phyloP scores from a whole-genome alignment of 768 basidiomycete species.

The Melanogaster broomeanus region DNA sequence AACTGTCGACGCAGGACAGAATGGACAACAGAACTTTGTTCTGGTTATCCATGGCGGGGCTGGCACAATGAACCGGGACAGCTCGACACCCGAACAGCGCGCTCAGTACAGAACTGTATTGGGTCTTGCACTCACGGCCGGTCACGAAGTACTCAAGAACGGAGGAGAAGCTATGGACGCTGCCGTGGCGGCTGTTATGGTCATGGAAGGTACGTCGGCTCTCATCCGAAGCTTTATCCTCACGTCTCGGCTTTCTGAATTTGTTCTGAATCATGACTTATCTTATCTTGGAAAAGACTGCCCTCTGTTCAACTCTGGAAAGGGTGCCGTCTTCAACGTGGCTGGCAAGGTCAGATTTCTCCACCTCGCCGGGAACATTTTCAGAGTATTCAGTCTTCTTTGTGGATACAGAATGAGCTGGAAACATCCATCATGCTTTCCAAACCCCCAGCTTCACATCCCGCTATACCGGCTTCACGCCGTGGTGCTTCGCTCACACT shows the following conservation, averaged over 20 bases:
- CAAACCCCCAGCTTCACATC: conserved; percentile 67
- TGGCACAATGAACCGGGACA: conserved; percentile 61
- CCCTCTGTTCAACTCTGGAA: conserved; percentile 77
- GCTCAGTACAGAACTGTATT: conserved; percentile 59
- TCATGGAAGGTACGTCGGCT: conserved; percentile 61
- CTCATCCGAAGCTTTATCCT: background rate
- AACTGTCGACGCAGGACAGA: conserved; percentile 5
- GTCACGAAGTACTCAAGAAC: conserved; percentile 58
- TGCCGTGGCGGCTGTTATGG: conserved; percentile 68
- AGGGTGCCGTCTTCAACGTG: conserved; percentile 81
- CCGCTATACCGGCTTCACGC: conserved; percentile 56
- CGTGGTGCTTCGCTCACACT: conserved; percentile 68
- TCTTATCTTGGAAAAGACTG: conserved; percentile 47
- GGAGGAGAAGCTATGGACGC: conserved; percentile 88
- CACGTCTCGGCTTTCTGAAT: background rate
- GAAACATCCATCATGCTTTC: conserved; percentile 84
- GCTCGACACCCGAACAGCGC: conserved; percentile 61
- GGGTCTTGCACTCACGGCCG: conserved; percentile 55
- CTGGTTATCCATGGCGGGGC: conserved; percentile 84
- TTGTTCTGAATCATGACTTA: background rate
- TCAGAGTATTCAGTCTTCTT: background rate
- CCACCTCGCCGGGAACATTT: background rate
- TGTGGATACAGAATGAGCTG: conserved; percentile 64
- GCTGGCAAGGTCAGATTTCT: conserved; percentile 64
- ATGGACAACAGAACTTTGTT: too few species aligned